Evolutionary conservation across 163 green algal genomes (phyloP).

Genomic region (Scenedesmus sp.): DNA sequence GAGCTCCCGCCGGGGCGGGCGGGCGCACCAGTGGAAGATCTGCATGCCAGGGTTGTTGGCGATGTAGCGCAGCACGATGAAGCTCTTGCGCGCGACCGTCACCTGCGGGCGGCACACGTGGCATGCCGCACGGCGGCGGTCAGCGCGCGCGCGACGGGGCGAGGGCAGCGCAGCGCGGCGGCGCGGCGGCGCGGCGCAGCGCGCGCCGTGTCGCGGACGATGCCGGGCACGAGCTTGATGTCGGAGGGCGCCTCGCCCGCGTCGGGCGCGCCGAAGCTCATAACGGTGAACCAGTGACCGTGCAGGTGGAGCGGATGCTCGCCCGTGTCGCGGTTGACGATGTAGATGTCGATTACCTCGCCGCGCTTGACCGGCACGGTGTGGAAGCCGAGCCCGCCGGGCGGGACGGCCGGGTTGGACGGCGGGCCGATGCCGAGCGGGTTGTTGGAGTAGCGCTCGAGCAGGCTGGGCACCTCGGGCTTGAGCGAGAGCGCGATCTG

Average conservation of each 20-base stretch:
- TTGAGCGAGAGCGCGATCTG: not conserved
- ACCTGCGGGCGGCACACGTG: too few relatives aligned
- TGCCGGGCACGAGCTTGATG: too few relatives aligned
- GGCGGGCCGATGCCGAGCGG: not conserved
- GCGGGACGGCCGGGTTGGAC: not conserved
- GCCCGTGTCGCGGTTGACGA: not conserved
- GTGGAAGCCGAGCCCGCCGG: constrained; percentile 6
- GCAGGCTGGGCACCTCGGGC: not conserved
- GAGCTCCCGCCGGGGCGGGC: not conserved
- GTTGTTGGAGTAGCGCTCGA: constrained; percentile 27
- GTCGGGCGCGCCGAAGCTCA: too few relatives aligned
- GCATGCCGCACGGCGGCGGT: too few relatives aligned
- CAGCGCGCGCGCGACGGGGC: too few relatives aligned
- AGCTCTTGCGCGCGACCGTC: constrained; percentile 4
- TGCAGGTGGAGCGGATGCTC: constrained; percentile 4
- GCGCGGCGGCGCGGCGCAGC: not conserved
- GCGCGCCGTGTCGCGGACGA: too few relatives aligned
- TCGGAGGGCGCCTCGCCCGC: too few relatives aligned
- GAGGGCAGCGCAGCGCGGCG: not conserved
- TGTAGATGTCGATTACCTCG: constrained; percentile 6
- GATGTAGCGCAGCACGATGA: constrained; percentile 17
- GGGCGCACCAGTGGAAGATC: constrained; percentile 26
- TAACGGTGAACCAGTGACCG: not conserved
- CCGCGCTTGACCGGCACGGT: not conserved
- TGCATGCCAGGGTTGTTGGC: constrained; percentile 6